Evolutionary conservation across 2,329 filamentous ascomycete genomes (phyloP).

Genomic region (Seiridium cupressi): DNA sequence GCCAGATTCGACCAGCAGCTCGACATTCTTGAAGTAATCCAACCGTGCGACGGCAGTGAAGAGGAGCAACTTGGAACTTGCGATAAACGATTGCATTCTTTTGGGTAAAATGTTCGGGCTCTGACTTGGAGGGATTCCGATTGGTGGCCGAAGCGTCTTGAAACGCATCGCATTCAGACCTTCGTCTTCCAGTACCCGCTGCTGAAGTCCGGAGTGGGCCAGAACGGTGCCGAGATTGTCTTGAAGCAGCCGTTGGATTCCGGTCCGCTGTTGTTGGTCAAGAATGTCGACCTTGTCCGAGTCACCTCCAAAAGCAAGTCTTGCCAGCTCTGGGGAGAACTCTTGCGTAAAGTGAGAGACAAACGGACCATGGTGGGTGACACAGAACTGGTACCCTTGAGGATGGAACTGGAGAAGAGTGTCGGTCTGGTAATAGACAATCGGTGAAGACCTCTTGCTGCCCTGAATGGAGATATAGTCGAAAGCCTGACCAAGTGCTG

Average conservation of each 20-base stretch:
- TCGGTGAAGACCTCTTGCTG: neutral
- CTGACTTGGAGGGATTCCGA: slow-evolving; percentile 1
- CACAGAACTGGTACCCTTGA: slow-evolving; percentile 3
- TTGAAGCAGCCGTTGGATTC: neutral
- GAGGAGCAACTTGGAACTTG: neutral
- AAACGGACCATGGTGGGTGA: slow-evolving; percentile 8
- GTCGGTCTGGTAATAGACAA: slow-evolving; percentile 9
- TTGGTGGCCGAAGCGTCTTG: slow-evolving; percentile 4
- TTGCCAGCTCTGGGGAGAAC: neutral
- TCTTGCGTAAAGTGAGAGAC: slow-evolving; percentile 5
- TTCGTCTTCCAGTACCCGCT: slow-evolving; percentile 1
- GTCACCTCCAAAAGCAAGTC: slow-evolving; percentile 7
- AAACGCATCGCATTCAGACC: neutral
- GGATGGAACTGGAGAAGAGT: slow-evolving; percentile 8
- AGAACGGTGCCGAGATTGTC: slow-evolving; percentile 6
- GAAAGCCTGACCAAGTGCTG: neutral
- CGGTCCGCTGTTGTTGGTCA: slow-evolving; percentile 4
- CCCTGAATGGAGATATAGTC: neutral
- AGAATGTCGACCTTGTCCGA: slow-evolving; percentile 4
- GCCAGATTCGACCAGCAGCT: slow-evolving; percentile 3
- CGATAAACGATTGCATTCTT: neutral
- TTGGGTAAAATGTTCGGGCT: neutral
- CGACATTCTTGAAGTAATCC: slow-evolving; percentile 9
- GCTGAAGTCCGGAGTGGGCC: slow-evolving; percentile 7
- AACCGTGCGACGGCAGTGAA: slow-evolving; percentile 7